Conservation (phyloP, 805 yeast genomes). For the Candida nitratophila region DNA sequence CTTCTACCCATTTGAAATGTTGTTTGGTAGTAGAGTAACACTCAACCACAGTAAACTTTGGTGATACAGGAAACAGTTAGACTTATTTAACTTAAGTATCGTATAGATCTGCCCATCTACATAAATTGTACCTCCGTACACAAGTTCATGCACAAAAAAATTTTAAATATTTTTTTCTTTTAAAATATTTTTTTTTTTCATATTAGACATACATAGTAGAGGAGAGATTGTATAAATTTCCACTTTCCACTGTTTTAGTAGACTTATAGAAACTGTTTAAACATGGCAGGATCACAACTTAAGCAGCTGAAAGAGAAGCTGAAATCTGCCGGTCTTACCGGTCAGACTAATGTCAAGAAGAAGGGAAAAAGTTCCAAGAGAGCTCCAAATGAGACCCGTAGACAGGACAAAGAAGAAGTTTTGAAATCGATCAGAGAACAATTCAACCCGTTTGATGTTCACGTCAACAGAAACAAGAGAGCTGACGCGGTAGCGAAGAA, state of each 20-base stretch:
- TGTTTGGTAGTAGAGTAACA: not conserved
- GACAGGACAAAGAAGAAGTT: conserved; percentile 57
- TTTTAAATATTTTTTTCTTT: conserved; percentile 1
- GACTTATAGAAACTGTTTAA: too few species aligned
- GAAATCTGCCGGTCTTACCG: conserved; percentile 76
- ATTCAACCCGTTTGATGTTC: conserved; percentile 85
- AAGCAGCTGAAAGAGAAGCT: conserved; percentile 74
- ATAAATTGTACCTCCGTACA: not conserved
- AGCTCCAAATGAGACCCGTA: conserved; percentile 57
- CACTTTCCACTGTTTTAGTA: not conserved
- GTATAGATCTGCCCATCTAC: too few species aligned
- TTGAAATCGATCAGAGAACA: conserved; percentile 64
- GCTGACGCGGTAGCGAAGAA: conserved; percentile 37
- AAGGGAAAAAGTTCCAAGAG: conserved; percentile 39
- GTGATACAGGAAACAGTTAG: too few species aligned
- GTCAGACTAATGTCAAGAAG: conserved; percentile 67
- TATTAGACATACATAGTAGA: too few species aligned
- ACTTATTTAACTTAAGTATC: too few species aligned
- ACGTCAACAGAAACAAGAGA: conserved; percentile 59
- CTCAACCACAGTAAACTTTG: too few species aligned
- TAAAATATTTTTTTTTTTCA: too few species aligned
- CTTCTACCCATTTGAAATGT: conserved; percentile 27
- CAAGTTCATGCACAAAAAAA: not conserved
- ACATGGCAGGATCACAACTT: conserved; percentile 86
- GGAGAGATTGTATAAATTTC: too few species aligned